phyloP scores from a whole-genome alignment of 441 rosid genomes.

The Erodium trifolium region DNA sequence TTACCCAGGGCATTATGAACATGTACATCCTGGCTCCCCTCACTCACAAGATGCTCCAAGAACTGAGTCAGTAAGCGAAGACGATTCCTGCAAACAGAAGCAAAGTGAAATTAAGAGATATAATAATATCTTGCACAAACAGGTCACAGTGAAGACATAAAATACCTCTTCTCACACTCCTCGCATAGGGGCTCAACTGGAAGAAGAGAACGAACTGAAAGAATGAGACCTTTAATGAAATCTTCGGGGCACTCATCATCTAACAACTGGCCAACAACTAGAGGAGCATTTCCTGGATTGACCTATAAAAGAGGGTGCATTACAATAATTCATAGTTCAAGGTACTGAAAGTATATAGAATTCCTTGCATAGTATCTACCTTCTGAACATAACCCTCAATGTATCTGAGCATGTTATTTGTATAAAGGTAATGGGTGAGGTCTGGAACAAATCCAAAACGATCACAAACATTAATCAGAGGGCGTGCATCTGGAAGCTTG shows the following conservation, averaged over 20 bases:
- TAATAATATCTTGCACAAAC: not conserved
- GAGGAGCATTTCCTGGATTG: conserved; percentile 84
- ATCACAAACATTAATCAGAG: conserved; percentile 94
- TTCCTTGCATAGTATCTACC: conserved; percentile 28
- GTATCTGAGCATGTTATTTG: conserved; percentile 96
- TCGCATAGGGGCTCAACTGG: conserved; percentile 97
- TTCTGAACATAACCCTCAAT: conserved; percentile 99
- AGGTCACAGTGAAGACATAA: not conserved
- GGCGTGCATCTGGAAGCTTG: conserved; percentile 87
- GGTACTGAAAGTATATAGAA: not conserved
- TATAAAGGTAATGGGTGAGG: conserved; percentile 92
- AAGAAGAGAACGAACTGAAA: conserved; percentile 98
- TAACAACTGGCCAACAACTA: conserved; percentile 87
- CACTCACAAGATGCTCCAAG: conserved; percentile 99
- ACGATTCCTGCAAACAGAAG: conserved; percentile 63
- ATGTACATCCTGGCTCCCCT: conserved; percentile 99
- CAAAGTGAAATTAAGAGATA: conserved; percentile 6
- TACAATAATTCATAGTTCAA: conserved; percentile 9
- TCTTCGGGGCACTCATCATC: conserved; percentile 96
- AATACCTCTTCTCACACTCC: conserved; percentile 54
- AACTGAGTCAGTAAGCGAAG: conserved; percentile 98
- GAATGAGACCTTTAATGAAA: conserved; percentile 83
- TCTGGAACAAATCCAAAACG: conserved; percentile 97
- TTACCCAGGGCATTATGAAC: conserved; percentile 99
- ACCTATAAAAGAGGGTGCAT: conserved; percentile 34